Evolutionary conservation across 306 rosid species (phyloP).

Genomic region (Canavalia ensiformis): DNA sequence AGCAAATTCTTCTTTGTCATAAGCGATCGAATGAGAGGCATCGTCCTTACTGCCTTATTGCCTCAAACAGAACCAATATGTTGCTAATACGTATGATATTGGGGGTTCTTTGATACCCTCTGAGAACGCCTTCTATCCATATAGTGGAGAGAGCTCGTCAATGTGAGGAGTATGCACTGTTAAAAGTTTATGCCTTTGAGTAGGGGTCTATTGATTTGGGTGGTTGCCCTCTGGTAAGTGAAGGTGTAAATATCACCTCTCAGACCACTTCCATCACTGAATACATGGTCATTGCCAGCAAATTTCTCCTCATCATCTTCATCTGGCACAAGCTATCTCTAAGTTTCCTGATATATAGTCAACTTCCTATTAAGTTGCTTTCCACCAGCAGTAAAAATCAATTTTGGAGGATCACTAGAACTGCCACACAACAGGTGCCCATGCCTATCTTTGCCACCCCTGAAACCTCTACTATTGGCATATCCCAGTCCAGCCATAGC

Average conservation of each 20-base stretch:
- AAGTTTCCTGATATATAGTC: constrained; percentile 90
- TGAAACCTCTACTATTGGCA: constrained; percentile 72
- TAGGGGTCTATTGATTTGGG: too few species aligned
- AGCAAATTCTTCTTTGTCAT: too few species aligned
- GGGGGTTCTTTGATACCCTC: too few species aligned
- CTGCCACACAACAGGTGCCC: constrained; percentile 75
- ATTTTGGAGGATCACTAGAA: constrained; percentile 71
- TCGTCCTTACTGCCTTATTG: too few species aligned
- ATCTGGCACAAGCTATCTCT: constrained; percentile 84
- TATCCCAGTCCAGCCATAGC: constrained; percentile 97
- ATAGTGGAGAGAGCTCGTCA: too few species aligned
- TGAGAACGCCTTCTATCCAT: too few species aligned
- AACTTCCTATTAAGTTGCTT: constrained; percentile 87
- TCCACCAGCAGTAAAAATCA: constrained; percentile 81
- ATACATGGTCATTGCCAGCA: constrained; percentile 71
- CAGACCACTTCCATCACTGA: constrained; percentile 88
- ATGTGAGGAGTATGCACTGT: too few species aligned
- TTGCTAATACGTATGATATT: too few species aligned
- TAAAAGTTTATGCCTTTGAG: too few species aligned
- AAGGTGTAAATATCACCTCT: constrained; percentile 90
- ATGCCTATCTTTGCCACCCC: constrained; percentile 84
- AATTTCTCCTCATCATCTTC: constrained; percentile 94
- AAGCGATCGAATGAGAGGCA: too few species aligned
- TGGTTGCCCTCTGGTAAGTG: constrained; percentile 75
- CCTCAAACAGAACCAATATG: too few species aligned